Percentiles rank a stretch among this genome's conserved stretches.
Conservation (phyloP, 345 rosid species). For the Barbarea vulgaris region DNA sequence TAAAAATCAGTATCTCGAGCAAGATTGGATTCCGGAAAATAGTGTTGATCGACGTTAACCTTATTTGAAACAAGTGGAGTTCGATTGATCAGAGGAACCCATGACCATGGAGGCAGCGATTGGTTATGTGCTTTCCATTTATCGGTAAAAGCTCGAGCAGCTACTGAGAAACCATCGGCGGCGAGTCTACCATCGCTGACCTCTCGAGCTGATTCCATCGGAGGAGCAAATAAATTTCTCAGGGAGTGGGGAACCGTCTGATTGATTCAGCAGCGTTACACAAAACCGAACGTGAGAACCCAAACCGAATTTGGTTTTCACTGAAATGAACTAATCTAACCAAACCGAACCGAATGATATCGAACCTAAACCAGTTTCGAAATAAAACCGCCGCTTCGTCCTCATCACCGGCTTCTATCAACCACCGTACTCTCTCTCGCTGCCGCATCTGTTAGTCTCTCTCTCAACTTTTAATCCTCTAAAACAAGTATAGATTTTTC, state of each 20-base stretch:
- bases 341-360: neutral
- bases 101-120: conserved; percentile 59
- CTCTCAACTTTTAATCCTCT: neutral
- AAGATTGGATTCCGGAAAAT: neutral
- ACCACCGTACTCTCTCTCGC: neutral
- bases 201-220: conserved; percentile 30
- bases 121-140: conserved; percentile 55
- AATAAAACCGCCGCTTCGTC: conserved; percentile 26
- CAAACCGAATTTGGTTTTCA: neutral
- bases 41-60: conserved; percentile 35
- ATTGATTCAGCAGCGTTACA: neutral
- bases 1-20: neutral
- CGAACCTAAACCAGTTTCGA: neutral
- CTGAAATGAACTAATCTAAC: neutral
- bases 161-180: conserved; percentile 46
- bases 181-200: conserved; percentile 66
- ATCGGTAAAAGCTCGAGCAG: conserved; percentile 53
- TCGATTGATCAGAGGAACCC: conserved; percentile 46
- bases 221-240: neutral
- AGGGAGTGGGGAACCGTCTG: too few species aligned
- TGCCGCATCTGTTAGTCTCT: neutral
- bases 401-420: conserved; percentile 14
- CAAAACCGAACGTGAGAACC: neutral
- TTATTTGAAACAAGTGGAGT: conserved; percentile 42
- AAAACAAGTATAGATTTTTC: neutral